Evolutionary conservation across 2,329 filamentous ascomycete genomes (phyloP).

Genomic region (Elsinoe arachidis): DNA sequence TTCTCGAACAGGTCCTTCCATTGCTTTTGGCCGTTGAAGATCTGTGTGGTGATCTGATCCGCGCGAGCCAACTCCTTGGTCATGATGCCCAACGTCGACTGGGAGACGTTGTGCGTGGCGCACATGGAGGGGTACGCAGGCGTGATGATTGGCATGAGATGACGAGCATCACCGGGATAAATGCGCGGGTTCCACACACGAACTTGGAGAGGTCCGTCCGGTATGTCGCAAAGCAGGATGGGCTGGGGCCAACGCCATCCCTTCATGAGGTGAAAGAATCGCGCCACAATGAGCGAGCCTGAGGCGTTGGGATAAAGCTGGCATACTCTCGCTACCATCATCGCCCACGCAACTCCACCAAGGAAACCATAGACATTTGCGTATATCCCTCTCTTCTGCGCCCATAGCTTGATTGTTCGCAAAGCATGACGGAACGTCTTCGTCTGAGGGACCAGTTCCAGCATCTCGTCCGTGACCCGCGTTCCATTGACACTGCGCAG

Average conservation of each 20-base stretch:
- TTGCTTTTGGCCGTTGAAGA: conserved; percentile 63
- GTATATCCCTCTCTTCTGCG: conserved; percentile 47
- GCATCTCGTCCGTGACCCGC: conserved; percentile 85
- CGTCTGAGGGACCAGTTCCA: conserved; percentile 78
- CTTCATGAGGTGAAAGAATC: conserved; percentile 88
- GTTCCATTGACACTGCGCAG: conserved; percentile 89
- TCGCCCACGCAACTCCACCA: conserved; percentile 85
- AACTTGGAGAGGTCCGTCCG: conserved; percentile 70
- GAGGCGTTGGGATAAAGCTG: conserved; percentile 92
- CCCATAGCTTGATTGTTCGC: conserved; percentile 93
- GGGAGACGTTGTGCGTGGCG: conserved; percentile 85
- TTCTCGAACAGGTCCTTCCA: conserved; percentile 88
- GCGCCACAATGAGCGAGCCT: conserved; percentile 77
- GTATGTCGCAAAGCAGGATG: conserved; percentile 81
- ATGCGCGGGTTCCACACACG: conserved; percentile 91
- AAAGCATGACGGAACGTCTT: conserved; percentile 84
- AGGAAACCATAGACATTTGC: neutral
- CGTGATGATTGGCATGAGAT: conserved; percentile 97
- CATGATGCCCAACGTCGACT: conserved; percentile 77
- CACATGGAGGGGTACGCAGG: conserved; percentile 98
- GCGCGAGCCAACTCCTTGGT: conserved; percentile 73
- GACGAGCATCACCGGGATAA: conserved; percentile 71
- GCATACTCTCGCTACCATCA: conserved; percentile 91
- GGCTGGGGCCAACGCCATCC: conserved; percentile 92
- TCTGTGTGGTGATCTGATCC: conserved; percentile 66